phyloP scores from a whole-genome alignment of 768 basidiomycete species.

The Mycena haematopus region DNA sequence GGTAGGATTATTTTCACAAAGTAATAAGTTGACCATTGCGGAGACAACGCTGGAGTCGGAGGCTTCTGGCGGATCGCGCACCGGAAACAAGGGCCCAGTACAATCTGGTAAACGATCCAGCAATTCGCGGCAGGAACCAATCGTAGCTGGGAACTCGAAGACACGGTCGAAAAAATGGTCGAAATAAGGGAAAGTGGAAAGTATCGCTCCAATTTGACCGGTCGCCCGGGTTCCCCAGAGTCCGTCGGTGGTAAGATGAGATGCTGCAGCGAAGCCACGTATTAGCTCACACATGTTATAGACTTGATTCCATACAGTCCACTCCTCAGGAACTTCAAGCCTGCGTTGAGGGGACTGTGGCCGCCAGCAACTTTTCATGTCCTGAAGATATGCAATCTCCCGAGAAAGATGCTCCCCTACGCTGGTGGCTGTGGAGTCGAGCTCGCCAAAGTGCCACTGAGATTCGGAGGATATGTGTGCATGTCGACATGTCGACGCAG shows the following conservation, averaged over 20 bases:
- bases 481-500: too few relatives aligned
- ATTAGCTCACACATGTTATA: background rate
- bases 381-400: background rate
- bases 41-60: background rate
- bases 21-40: constrained; percentile 7
- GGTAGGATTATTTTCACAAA: constrained; percentile 1
- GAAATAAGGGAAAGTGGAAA: constrained; percentile 9
- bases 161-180: constrained; percentile 3
- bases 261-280: background rate
- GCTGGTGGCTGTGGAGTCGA: background rate
- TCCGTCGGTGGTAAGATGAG: constrained; percentile 4
- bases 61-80: background rate
- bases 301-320: constrained; percentile 2
- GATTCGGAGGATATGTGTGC: constrained; percentile 1
- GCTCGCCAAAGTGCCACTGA: background rate
- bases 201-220: too few relatives aligned
- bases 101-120: background rate
- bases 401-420: too few relatives aligned
- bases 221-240: too few relatives aligned
- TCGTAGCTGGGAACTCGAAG: background rate
- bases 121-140: constrained; percentile 6
- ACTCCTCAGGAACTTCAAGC: constrained; percentile 8
- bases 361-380: constrained; percentile 1
- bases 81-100: constrained; percentile 5
- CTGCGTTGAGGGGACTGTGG: constrained; percentile 1